These are phyloP conservation scores for Coccomyxa subellipsoidea DNA, from an alignment of 163 green algal genomes.

Conservation along the genomic window DNA sequence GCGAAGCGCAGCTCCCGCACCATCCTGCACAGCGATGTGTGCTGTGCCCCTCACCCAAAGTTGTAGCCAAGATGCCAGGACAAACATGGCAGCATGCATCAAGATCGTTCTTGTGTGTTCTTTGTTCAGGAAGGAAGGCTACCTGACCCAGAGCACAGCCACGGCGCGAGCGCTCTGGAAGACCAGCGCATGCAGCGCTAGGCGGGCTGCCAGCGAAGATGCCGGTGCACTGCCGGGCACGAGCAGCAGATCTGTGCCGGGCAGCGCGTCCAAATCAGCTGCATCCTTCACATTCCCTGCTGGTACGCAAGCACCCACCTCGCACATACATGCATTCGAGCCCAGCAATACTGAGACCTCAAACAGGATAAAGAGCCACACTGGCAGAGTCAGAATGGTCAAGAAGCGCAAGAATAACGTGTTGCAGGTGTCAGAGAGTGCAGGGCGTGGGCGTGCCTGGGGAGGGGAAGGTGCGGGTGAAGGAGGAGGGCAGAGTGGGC, in stretches of 20 bases:
- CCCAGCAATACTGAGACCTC: too few relatives aligned
- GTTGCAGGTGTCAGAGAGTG: too few relatives aligned
- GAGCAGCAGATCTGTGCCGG: not conserved
- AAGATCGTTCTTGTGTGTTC: too few relatives aligned
- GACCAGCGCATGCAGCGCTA: conserved; percentile 60
- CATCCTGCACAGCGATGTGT: conserved; percentile 28
- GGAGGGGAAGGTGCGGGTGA: not conserved
- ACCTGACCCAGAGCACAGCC: conserved; percentile 62
- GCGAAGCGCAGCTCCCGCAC: conserved; percentile 53
- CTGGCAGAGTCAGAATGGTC: too few relatives aligned
- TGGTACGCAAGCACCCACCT: too few relatives aligned
- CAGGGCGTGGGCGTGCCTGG: too few relatives aligned
- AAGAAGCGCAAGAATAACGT: too few relatives aligned
- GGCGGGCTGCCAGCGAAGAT: conserved; percentile 16
- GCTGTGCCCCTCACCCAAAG: not conserved
- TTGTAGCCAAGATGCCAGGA: too few relatives aligned
- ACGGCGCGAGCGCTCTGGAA: conserved; percentile 68
- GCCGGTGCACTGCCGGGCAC: not conserved
- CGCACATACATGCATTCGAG: not conserved
- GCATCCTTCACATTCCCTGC: too few relatives aligned
- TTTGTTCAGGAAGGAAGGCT: not conserved
- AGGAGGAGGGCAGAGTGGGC: conserved; percentile 7
- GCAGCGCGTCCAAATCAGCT: not conserved
- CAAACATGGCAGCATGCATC: too few relatives aligned
- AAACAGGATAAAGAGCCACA: too few relatives aligned